A percentile compares a stretch with the other conserved stretches of the same genome.
These are phyloP conservation scores for Hypoxylon fuscum DNA, from an alignment of 495 filamentous ascomycete species.

Conservation along the genomic window DNA sequence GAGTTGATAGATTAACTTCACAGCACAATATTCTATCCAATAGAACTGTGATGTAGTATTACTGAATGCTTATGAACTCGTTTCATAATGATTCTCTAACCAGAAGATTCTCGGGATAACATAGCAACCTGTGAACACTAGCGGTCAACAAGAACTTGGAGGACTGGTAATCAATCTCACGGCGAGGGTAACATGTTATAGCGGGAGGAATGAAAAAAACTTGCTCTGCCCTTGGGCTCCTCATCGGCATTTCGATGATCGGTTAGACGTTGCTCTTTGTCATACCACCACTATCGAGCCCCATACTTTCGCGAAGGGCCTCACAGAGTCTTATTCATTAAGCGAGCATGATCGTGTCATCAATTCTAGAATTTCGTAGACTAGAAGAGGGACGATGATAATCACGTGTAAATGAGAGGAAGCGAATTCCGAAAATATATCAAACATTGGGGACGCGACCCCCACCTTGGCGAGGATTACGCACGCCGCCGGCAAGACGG, in stretches of 20 bases:
- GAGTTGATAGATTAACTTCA: background rate
- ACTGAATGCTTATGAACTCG: slow-evolving; percentile 2
- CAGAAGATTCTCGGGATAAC: background rate
- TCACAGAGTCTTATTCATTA: slow-evolving; percentile 17
- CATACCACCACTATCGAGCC: background rate
- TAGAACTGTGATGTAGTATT: background rate
- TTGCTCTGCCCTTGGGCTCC: background rate
- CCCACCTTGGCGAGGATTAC: slow-evolving; percentile 37
- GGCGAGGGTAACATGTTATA: background rate
- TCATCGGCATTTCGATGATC: background rate
- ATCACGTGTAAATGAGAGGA: slow-evolving; percentile 27
- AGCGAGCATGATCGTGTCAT: background rate
- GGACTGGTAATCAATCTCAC: background rate
- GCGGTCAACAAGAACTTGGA: background rate
- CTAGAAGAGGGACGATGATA: background rate
- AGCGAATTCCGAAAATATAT: slow-evolving; percentile 36
- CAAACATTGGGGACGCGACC: slow-evolving; percentile 8
- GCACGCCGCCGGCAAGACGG: slow-evolving; percentile 29
- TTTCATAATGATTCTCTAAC: background rate
- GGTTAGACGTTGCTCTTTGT: background rate
- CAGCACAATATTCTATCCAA: background rate
- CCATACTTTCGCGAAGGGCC: background rate
- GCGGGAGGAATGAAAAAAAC: background rate
- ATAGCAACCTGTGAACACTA: background rate
- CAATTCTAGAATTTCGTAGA: background rate